Evolutionary conservation across 169 alveolate species (phyloP), one percentile per base, ranked within the genome.

Genomic region (Plasmodium yoelii): DNA sequence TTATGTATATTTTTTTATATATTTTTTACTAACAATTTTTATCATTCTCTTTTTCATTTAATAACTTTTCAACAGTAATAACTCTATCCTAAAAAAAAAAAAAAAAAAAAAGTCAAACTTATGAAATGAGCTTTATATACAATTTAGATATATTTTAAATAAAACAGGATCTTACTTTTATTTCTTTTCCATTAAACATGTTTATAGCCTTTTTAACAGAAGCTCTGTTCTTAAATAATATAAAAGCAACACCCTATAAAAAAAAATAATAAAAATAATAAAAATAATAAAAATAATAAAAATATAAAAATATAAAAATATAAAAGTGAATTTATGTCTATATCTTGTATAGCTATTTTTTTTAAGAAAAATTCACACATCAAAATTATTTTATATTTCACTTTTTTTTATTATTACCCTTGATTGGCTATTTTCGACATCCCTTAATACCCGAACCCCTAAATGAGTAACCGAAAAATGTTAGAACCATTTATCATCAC

Each of bases 131-230:
- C 42, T 3, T 34, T 34, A 34, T 34, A 34, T 5, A 34, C 42
- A 34, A 4, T 34, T 34, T 34, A 34, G 0, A 3, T 34, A 34
- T 5, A 34, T 34, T 34, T 34, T 34, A 34, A 34, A 34, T 34
- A 34, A 34, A 34, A 3, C 42, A 34, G 5, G 7, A 1, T 22
- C 68, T 75, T 75, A 75, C 88, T 18, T 75, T 75, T 57, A 75
- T 44, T 26, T 22, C 28, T 53, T 75, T 53, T 24, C 88, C 88
- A 53, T 75, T 57, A 7, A 75, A 75, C 74, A 63, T 46, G 13
- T 75, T 59, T 39, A 75, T 75, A 19, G 88, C 88, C 88, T 63
- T 75, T 44, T 63, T 75, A 12, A 75, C 88, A 15, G 88, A 44
- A 42, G 61, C 47, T 51, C 88, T 63, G 44, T 47, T 75, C 22